These are phyloP conservation scores for Pycnococcus provasolii DNA, from an alignment of 139 green algal species.

Conservation along the genomic window DNA sequence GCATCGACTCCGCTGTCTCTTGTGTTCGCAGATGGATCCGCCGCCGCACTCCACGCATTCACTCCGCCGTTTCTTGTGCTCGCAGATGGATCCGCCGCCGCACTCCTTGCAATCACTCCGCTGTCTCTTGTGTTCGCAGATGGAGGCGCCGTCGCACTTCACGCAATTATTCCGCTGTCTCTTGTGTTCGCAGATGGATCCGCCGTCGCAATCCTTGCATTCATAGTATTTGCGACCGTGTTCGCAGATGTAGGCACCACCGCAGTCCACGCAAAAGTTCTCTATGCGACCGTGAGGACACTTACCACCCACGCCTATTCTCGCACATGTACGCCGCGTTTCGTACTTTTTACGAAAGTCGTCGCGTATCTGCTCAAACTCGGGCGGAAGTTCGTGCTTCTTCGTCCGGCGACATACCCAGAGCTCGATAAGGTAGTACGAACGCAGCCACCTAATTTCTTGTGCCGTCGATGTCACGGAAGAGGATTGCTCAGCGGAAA, in stretches of 20 bases:
- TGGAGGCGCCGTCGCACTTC: not conserved
- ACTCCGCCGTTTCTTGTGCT: not conserved
- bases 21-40: not conserved
- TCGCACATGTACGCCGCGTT: no score
- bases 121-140: not conserved
- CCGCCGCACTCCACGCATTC: not conserved
- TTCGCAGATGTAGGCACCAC: not conserved
- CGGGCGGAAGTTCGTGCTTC: no score
- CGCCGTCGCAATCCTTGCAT: conserved; percentile 1
- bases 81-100: not conserved
- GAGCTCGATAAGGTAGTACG: no score
- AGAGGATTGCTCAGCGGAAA: no score
- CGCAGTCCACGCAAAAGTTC: not conserved
- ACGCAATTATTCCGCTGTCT: not conserved
- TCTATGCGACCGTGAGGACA: not conserved
- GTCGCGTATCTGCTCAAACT: no score
- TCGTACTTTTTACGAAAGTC: no score
- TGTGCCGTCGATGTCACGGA: no score
- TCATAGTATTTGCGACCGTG: not conserved
- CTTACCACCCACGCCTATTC: not conserved
- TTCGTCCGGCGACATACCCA: no score
- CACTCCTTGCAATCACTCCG: not conserved
- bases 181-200: not conserved
- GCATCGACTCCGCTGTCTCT: not conserved
- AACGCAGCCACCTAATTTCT: no score